These are phyloP conservation scores for Podaxis rugospora DNA, from an alignment of 768 basidiomycete species.

Conservation along the genomic window DNA sequence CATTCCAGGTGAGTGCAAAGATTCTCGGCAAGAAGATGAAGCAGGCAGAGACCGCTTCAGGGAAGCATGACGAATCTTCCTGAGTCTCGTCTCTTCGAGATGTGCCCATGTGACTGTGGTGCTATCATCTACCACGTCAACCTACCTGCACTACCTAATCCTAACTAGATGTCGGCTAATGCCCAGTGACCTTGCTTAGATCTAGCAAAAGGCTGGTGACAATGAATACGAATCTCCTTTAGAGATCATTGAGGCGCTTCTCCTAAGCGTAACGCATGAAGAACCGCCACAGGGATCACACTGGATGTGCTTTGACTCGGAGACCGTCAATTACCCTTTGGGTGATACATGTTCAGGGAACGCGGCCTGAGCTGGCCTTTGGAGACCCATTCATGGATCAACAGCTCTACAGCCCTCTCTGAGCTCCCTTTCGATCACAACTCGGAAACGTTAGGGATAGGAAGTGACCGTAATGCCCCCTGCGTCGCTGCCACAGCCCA, in stretches of 20 bases:
- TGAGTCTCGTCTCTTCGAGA: slow-evolving; percentile 1
- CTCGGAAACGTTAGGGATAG: too few relatives aligned
- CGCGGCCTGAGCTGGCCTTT: background rate
- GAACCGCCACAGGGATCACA: slow-evolving; percentile 3
- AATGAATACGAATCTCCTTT: background rate
- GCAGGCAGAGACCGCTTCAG: slow-evolving; percentile 32
- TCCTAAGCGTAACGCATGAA: background rate
- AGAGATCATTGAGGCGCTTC: background rate
- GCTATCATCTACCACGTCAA: background rate
- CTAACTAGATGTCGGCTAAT: background rate
- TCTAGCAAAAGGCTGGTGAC: background rate
- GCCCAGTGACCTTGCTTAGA: background rate
- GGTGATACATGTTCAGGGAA: background rate
- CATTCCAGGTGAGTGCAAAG: slow-evolving; percentile 71
- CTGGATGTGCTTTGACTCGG: background rate
- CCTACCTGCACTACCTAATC: background rate
- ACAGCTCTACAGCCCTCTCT: background rate
- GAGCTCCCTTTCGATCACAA: too few relatives aligned
- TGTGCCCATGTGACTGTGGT: background rate
- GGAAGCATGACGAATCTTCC: slow-evolving; percentile 26
- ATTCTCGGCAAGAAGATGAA: slow-evolving; percentile 63
- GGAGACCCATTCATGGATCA: background rate
- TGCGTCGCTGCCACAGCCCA: background rate
- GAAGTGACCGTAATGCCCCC: background rate
- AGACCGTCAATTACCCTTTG: background rate